Evolutionary conservation across 2,329 filamentous ascomycete genomes (phyloP).

Genomic region (Hypocreales sp.): DNA sequence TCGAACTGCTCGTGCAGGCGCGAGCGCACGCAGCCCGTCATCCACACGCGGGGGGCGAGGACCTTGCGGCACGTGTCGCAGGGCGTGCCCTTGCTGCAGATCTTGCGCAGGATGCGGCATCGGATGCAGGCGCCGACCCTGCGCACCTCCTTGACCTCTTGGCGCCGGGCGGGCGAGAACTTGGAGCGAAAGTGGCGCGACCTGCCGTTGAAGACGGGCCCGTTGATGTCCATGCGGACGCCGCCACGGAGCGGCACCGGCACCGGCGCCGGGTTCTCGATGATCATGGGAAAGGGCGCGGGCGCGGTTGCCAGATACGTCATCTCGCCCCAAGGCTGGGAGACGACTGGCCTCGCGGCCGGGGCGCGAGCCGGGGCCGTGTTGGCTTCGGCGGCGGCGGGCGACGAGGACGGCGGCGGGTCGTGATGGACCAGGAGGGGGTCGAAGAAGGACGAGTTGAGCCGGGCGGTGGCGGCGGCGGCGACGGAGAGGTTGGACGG

Average conservation of each 20-base stretch:
- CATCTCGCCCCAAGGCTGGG: slow-evolving; percentile 38
- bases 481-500: slow-evolving; percentile 38
- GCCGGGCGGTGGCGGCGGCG: slow-evolving; percentile 37
- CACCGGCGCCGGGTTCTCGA: slow-evolving; percentile 14
- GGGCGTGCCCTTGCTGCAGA: slow-evolving; percentile 46
- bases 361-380: background rate
- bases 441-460: slow-evolving; percentile 39
- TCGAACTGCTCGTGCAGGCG: slow-evolving; percentile 46
- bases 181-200: slow-evolving; percentile 38
- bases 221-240: slow-evolving; percentile 35
- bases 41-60: slow-evolving; percentile 48
- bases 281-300: slow-evolving; percentile 14
- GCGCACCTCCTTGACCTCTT: slow-evolving; percentile 49
- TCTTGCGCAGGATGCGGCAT: slow-evolving; percentile 50
- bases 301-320: slow-evolving; percentile 29
- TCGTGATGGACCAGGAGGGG: slow-evolving; percentile 25
- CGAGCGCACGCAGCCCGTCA: slow-evolving; percentile 45
- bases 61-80: slow-evolving; percentile 51
- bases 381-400: slow-evolving; percentile 8
- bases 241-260: slow-evolving; percentile 28
- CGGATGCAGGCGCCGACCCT: slow-evolving; percentile 51
- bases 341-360: slow-evolving; percentile 4
- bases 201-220: slow-evolving; percentile 26
- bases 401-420: slow-evolving; percentile 14
- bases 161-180: slow-evolving; percentile 42